Evolutionary conservation across 2,329 filamentous ascomycete genomes (phyloP).

Genomic region (Pyrenophora teres): DNA sequence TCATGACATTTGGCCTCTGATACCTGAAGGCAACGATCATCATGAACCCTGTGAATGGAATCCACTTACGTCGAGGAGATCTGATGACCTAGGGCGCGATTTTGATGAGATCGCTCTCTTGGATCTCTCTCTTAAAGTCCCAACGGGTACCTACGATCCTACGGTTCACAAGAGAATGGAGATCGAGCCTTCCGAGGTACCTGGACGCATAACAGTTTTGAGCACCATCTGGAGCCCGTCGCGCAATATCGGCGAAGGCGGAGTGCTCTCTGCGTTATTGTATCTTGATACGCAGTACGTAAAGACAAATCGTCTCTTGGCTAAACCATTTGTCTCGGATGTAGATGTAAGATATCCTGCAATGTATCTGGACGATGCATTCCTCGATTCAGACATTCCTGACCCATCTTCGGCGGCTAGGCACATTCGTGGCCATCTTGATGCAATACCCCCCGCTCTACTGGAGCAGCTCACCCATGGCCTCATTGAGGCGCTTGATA

Average conservation of each 20-base stretch:
- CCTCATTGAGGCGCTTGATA: constrained; percentile 14
- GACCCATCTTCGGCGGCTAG: constrained; percentile 7
- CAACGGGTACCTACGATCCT: background rate
- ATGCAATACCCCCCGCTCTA: constrained; percentile 26
- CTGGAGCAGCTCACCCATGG: constrained; percentile 22
- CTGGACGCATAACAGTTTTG: constrained; percentile 7
- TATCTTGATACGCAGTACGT: constrained; percentile 35
- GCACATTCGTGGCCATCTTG: constrained; percentile 10
- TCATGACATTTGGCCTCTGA: constrained; percentile 13
- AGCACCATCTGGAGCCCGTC: constrained; percentile 16
- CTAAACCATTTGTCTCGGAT: constrained; percentile 29
- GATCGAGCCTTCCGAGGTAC: background rate
- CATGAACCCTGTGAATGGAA: constrained; percentile 33
- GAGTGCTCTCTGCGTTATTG: constrained; percentile 42
- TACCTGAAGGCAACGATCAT: constrained; percentile 24
- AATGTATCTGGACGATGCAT: constrained; percentile 42
- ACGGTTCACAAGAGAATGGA: background rate
- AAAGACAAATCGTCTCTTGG: constrained; percentile 25
- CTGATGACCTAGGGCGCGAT: constrained; percentile 13
- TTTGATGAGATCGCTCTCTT: constrained; percentile 30
- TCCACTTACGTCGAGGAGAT: constrained; percentile 17
- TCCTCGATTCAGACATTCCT: constrained; percentile 24
- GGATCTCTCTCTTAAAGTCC: constrained; percentile 21
- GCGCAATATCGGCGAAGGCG: constrained; percentile 34
- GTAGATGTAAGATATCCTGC: constrained; percentile 38